Conservation (phyloP, 164 flowering plant species). For the Tetrastigma voinierianum region DNA sequence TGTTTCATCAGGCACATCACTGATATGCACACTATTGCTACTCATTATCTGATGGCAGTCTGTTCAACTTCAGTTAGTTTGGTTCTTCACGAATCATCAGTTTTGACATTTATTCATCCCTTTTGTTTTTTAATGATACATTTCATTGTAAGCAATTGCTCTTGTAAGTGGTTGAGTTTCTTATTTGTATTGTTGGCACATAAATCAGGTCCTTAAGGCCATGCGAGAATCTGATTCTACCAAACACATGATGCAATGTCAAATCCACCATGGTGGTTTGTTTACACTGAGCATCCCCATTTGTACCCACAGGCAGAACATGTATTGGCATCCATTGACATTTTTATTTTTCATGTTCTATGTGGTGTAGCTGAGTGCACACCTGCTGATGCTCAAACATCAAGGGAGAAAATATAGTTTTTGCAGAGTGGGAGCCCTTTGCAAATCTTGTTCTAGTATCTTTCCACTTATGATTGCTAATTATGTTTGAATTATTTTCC, state of each 20-base stretch:
- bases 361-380: constrained; percentile 94
- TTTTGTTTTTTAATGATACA: neutral
- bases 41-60: too few relatives aligned
- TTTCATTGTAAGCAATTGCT: neutral
- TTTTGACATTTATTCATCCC: too few relatives aligned
- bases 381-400: constrained; percentile 86
- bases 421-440: constrained; percentile 99
- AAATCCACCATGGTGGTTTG: constrained; percentile 90
- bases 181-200: constrained; percentile 3
- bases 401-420: constrained; percentile 88
- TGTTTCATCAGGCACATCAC: too few relatives aligned
- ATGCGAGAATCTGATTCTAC: constrained; percentile 85
- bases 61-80: too few relatives aligned
- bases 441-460: constrained; percentile 74
- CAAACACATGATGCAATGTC: constrained; percentile 88
- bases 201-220: constrained; percentile 78
- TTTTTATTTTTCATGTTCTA: constrained; percentile 12
- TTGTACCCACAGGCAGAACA: neutral
- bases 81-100: too few relatives aligned
- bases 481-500: neutral
- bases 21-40: too few relatives aligned
- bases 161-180: neutral
- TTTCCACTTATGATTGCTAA: constrained; percentile 5
- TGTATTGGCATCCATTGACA: neutral
- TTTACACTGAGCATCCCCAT: constrained; percentile 3